Evolutionary conservation across 1,284 basidiomycete genomes (phyloP).

Genomic region (Ceratobasidium sp.): DNA sequence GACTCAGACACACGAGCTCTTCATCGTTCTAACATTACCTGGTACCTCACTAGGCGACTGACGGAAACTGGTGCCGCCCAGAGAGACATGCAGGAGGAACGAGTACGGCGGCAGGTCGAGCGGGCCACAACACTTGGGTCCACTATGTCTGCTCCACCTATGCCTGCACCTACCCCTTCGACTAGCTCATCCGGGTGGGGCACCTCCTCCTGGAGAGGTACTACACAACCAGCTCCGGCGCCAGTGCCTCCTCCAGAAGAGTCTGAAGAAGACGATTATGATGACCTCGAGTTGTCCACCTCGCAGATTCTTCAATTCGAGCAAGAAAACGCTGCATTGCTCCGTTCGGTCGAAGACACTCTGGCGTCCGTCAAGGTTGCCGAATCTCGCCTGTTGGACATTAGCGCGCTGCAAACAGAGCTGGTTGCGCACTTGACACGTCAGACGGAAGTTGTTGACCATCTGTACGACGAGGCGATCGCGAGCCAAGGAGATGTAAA

Average conservation of each 20-base stretch:
- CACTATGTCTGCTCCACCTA: slow-evolving; percentile 44
- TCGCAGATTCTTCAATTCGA: slow-evolving; percentile 93
- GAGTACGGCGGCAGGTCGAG: slow-evolving; percentile 81
- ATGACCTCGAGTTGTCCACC: slow-evolving; percentile 70
- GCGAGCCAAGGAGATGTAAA: slow-evolving; percentile 81
- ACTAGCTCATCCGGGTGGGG: slow-evolving; percentile 30
- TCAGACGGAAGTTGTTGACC: slow-evolving; percentile 89
- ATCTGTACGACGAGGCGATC: slow-evolving; percentile 88
- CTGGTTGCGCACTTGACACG: slow-evolving; percentile 82
- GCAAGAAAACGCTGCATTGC: slow-evolving; percentile 82
- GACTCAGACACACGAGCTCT: slow-evolving; percentile 76
- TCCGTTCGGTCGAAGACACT: slow-evolving; percentile 81
- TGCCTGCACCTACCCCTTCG: slow-evolving; percentile 27
- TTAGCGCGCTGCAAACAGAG: slow-evolving; percentile 88
- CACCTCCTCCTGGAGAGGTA: slow-evolving; percentile 31
- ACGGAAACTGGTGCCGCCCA: slow-evolving; percentile 78
- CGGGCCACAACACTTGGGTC: slow-evolving; percentile 80
- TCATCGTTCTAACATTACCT: slow-evolving; percentile 83
- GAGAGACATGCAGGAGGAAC: slow-evolving; percentile 87
- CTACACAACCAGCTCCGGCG: slow-evolving; percentile 27
- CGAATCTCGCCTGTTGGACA: slow-evolving; percentile 86
- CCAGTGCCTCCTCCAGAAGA: slow-evolving; percentile 50
- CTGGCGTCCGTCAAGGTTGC: slow-evolving; percentile 87
- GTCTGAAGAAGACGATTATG: slow-evolving; percentile 56
- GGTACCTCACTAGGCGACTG: slow-evolving; percentile 81